These are phyloP conservation scores for Pestalotiopsis sp. DNA, from an alignment of 2,329 filamentous ascomycete species.

Conservation along the genomic window DNA sequence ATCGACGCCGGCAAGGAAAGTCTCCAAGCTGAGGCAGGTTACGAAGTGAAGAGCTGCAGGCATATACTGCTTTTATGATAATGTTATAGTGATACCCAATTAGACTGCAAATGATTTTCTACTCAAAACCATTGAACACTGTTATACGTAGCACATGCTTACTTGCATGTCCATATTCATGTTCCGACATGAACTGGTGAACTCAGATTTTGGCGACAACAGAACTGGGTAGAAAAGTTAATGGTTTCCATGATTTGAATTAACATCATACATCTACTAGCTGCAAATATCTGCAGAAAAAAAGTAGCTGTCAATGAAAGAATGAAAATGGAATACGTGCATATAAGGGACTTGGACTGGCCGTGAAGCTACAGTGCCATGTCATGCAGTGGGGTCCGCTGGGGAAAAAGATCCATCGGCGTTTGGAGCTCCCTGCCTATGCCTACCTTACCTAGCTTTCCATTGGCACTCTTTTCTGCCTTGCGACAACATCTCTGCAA, in stretches of 20 bases:
- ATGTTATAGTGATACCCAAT: conserved; percentile 23
- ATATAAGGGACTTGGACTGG: not conserved
- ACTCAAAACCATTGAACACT: not conserved
- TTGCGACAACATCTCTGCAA: conserved; percentile 3
- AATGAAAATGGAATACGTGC: no score
- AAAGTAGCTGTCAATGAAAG: no score
- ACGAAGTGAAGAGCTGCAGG: conserved; percentile 25
- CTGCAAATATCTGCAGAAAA: no score
- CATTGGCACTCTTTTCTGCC: conserved; percentile 1
- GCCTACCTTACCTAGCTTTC: not conserved
- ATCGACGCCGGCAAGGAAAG: conserved; percentile 40
- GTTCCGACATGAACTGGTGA: no score
- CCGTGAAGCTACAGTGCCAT: not conserved
- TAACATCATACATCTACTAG: no score
- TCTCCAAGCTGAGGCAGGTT: conserved; percentile 36
- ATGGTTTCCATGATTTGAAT: no score
- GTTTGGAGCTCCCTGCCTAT: not conserved
- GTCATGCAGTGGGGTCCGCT: not conserved
- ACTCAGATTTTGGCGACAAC: no score
- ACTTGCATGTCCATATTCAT: no score
- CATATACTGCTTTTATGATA: not conserved
- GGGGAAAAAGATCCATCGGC: not conserved
- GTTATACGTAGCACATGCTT: not conserved
- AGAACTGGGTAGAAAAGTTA: no score
- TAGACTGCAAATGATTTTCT: not conserved